Evolutionary conservation across 2,329 filamentous ascomycete species (phyloP).

Genomic region (Colletotrichum destructivum): DNA sequence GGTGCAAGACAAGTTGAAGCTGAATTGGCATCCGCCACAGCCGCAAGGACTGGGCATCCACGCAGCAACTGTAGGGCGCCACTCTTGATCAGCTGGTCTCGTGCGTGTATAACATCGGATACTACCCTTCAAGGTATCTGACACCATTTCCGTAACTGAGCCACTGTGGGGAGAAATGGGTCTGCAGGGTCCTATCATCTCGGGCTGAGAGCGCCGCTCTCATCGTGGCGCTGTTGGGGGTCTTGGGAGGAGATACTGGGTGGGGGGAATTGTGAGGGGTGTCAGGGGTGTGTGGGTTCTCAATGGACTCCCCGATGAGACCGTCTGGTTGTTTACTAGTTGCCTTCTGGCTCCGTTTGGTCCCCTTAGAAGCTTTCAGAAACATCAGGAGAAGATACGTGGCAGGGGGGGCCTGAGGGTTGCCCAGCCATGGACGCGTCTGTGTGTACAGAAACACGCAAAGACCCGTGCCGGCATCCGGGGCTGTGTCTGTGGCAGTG

Average conservation of each 20-base stretch:
- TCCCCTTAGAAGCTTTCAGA: slow-evolving; percentile 18
- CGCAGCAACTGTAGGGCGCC: neutral
- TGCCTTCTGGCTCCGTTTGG: neutral
- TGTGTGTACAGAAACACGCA: slow-evolving; percentile 27
- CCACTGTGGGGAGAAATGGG: slow-evolving; percentile 31
- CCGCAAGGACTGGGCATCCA: too few species aligned
- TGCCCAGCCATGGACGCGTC: slow-evolving; percentile 34
- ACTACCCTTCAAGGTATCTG: slow-evolving; percentile 12
- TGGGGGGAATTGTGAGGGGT: slow-evolving; percentile 18
- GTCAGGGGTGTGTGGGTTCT: neutral
- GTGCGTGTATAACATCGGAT: slow-evolving; percentile 20
- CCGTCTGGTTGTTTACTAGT: too few species aligned
- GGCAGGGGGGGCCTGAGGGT: slow-evolving; percentile 34
- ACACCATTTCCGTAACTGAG: slow-evolving; percentile 15
- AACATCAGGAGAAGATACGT: slow-evolving; percentile 36
- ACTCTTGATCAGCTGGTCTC: slow-evolving; percentile 2
- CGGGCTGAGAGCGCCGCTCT: neutral
- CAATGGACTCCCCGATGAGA: neutral
- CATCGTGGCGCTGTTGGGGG: slow-evolving; percentile 26
- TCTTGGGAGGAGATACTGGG: neutral
- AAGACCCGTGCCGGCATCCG: slow-evolving; percentile 38
- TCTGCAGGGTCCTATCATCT: slow-evolving; percentile 19
- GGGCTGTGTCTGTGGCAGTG: slow-evolving; percentile 38
- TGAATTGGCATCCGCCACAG: too few species aligned
- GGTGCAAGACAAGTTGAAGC: too few species aligned